A percentile compares a stretch with the other conserved stretches of the same genome.
phyloP scores from a whole-genome alignment of 345 rosid genomes.

The Salix koriyanagi region DNA sequence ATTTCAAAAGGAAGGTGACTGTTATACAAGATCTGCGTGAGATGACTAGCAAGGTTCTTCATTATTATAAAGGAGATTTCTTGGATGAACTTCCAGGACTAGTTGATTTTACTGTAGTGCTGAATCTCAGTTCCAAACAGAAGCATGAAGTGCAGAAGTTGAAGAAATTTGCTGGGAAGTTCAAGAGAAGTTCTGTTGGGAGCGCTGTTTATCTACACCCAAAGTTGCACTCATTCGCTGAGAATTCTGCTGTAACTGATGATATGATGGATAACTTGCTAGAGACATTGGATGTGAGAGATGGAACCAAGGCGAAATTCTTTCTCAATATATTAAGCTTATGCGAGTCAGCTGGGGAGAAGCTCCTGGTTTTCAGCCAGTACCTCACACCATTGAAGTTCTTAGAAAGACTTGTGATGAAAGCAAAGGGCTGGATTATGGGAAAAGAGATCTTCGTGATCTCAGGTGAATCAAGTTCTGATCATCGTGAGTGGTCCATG shows the following conservation, averaged over 20 bases:
- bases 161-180: constrained; percentile 41
- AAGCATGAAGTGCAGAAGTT: constrained; percentile 44
- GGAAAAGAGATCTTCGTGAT: constrained; percentile 67
- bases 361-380: constrained; percentile 80
- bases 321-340: constrained; percentile 60
- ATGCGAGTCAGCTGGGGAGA: constrained; percentile 64
- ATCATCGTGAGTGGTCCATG: constrained; percentile 69
- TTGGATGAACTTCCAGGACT: constrained; percentile 82
- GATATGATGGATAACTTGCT: constrained; percentile 55
- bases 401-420: constrained; percentile 52
- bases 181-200: constrained; percentile 61
- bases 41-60: constrained; percentile 75
- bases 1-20: constrained; percentile 49
- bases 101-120: constrained; percentile 66
- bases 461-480: constrained; percentile 69
- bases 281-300: constrained; percentile 43
- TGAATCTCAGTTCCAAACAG: constrained; percentile 60
- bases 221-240: constrained; percentile 34
- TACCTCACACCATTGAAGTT: constrained; percentile 65
- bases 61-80: constrained; percentile 89
- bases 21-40: constrained; percentile 77
- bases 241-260: constrained; percentile 33
- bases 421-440: constrained; percentile 52
- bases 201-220: constrained; percentile 74
- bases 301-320: constrained; percentile 79